A percentile compares a stretch with the other conserved stretches of the same genome.
Evolutionary conservation across 176 grass and related monocot species (phyloP).

Genomic region (Areca catechu): DNA sequence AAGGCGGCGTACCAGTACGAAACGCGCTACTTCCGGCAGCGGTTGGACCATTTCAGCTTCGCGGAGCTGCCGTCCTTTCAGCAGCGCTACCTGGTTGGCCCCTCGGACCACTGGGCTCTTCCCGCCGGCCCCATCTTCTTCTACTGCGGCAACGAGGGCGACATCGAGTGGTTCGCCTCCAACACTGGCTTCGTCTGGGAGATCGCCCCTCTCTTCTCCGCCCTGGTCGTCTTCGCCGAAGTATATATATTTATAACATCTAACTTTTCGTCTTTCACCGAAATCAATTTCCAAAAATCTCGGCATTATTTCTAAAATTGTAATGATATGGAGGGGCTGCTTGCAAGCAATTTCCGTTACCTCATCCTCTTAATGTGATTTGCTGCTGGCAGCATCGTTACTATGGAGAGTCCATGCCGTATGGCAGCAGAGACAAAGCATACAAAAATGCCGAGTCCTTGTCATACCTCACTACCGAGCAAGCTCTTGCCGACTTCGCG

Average conservation of each 20-base stretch:
- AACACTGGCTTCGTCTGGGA: constrained; percentile 97
- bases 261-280: background rate
- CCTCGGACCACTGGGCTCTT: constrained; percentile 34
- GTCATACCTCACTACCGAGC: constrained; percentile 71
- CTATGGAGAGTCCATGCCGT: constrained; percentile 96
- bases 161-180: constrained; percentile 86
- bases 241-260: constrained; percentile 5
- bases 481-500: constrained; percentile 83
- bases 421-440: constrained; percentile 65
- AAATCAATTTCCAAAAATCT: too few species aligned
- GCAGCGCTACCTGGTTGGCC: constrained; percentile 67
- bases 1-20: constrained; percentile 36
- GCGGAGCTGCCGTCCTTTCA: constrained; percentile 38
- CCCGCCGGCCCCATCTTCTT: constrained; percentile 77
- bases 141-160: constrained; percentile 97
- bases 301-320: too few species aligned
- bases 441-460: constrained; percentile 63
- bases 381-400: constrained; percentile 60
- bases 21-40: constrained; percentile 77
- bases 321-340: too few species aligned
- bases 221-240: constrained; percentile 95
- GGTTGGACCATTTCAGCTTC: constrained; percentile 92
- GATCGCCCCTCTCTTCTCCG: constrained; percentile 65
- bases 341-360: background rate
- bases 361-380: background rate